These are phyloP conservation scores for Coniosporium apollinis DNA, from an alignment of 495 filamentous ascomycete species.

Conservation along the genomic window DNA sequence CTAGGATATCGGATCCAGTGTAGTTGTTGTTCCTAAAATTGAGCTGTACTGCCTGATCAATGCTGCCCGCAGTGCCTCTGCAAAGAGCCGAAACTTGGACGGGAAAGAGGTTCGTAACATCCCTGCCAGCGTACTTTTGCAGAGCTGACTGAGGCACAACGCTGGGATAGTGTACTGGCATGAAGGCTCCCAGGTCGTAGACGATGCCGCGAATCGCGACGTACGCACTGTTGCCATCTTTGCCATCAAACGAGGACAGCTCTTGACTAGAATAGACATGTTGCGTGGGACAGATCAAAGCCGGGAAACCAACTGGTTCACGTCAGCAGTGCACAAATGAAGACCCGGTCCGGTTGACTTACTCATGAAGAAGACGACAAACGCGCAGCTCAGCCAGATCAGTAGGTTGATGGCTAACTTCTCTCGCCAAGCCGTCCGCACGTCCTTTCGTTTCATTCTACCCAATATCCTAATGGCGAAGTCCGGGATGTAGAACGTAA, in stretches of 20 bases:
- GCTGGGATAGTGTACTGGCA: conserved; percentile 59
- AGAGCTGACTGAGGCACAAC: conserved; percentile 50
- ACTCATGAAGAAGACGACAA: conserved; percentile 61
- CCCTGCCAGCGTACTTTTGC: conserved; percentile 65
- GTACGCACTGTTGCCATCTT: conserved; percentile 44
- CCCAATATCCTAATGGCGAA: conserved; percentile 64
- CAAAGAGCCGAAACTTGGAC: conserved; percentile 90
- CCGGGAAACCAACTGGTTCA: conserved; percentile 52
- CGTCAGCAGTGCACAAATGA: background rate
- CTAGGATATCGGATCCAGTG: conserved; percentile 41
- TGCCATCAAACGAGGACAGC: conserved; percentile 56
- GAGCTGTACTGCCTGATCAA: conserved; percentile 57
- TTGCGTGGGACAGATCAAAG: conserved; percentile 80
- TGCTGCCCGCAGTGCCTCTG: conserved; percentile 47
- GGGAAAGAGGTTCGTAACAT: conserved; percentile 79
- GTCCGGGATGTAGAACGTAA: conserved; percentile 81
- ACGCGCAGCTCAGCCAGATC: conserved; percentile 76
- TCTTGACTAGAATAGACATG: conserved; percentile 70
- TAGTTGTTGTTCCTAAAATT: conserved; percentile 69
- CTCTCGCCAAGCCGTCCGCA: conserved; percentile 89
- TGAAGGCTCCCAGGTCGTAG: conserved; percentile 62
- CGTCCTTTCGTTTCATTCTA: conserved; percentile 79
- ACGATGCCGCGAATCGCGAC: conserved; percentile 78
- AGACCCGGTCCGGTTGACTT: conserved; percentile 19
- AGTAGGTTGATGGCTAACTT: conserved; percentile 96